Base-by-base conservation (phyloP, 352 stramenopile genomes). In the Pythium biforme region DNA sequence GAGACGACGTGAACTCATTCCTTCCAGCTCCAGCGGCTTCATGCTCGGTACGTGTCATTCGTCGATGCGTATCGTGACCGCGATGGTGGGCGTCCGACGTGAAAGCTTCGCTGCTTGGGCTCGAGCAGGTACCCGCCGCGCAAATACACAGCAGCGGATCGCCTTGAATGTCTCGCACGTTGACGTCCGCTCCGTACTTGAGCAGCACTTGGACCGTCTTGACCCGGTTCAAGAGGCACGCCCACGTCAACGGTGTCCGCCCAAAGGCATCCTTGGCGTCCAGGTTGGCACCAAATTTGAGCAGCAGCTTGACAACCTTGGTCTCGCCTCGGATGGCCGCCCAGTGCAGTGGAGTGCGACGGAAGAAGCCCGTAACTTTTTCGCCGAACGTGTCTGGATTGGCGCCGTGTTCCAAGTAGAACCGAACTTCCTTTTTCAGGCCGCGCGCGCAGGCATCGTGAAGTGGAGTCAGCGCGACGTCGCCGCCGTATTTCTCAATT, bases 401-500 rank as follows among this genome's bases (percentile, higher is more conserved):
- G 6, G 83, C 81, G 20, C 85, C 83, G 14, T 90, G 81, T 27
- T 91, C 79, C 15, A 94, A 61, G 26, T 89, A 80, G 48, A 89
- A 88, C 20, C 59, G 63, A 10, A 94, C 79, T 55, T 87, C 81
- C 15, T 80, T 59, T 20, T 76, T 81, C 20, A 79, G 59, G 9
- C 85, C 83, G 8, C 74, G 60, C 9, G 85, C 77, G n/a, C 74
- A 79, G 1, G 78, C 85, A 27, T 83, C 76, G 41, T 94, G 85
- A 40, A 94, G 68, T 23, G 85, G 85, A 23, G 85, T 94, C 3
- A 94, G 55, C 14, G 73, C 76, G n/a, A 94, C 78, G 23, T 94
- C 85, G 8, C 74, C 85, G 17, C 85, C 85, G 37, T 88, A 92
- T 27, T 90, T 88, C 39, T 91, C 81, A 62, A 94, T 89, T 37